Base-by-base conservation (phyloP, 176 grass and related monocot genomes). In the Lolium perenne region DNA sequence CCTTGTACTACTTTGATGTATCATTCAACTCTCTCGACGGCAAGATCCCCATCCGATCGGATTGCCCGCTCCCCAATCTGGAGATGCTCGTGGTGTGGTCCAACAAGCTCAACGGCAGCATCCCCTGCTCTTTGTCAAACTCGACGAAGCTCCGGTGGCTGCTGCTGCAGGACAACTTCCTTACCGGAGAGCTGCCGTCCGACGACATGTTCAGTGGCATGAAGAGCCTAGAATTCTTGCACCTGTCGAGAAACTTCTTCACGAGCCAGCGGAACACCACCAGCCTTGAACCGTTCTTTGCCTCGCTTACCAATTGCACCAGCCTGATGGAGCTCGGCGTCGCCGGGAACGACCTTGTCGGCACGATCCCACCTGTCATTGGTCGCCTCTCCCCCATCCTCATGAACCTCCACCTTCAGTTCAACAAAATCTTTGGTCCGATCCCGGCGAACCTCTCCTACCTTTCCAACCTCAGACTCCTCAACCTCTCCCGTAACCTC, bases 81-180 rank as follows among this genome's bases (percentile, higher is more conserved):
- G 76, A 58, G 71, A 95, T 92, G 79, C 76, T 98, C 56, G 90
- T 95, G 63, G 32, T 98, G 9, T 98, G 93, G 97, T 90, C 88
- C 2, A 95, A 98, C 84, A 80, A 94, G 71, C 83, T 98, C 72
- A 38, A 15, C 70, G 92, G 97, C 20, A 75, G 79, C 0, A 91
- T 98, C 38, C 93, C 97, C 2, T 29, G 25, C 0, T 40, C 94
- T 13, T 64, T 98, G 8, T 91, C 92, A 10, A 98, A 98, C 86
- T 95, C 94, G 7, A 89, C 94, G 1, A 94, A 92, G 67, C 94
- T 98, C 47, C 58, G 74, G 56, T 98, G 93, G 97, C 79, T 98
- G 5, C 91, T 95, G 26, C 32, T 95, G 48, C 92, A 94, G 73
- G 88, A 85, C 0, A 98, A 98, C 22, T 79, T 16, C 78, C 91